phyloP scores from a whole-genome alignment of 2,329 filamentous ascomycete genomes.

The Aspergillus tamarii region DNA sequence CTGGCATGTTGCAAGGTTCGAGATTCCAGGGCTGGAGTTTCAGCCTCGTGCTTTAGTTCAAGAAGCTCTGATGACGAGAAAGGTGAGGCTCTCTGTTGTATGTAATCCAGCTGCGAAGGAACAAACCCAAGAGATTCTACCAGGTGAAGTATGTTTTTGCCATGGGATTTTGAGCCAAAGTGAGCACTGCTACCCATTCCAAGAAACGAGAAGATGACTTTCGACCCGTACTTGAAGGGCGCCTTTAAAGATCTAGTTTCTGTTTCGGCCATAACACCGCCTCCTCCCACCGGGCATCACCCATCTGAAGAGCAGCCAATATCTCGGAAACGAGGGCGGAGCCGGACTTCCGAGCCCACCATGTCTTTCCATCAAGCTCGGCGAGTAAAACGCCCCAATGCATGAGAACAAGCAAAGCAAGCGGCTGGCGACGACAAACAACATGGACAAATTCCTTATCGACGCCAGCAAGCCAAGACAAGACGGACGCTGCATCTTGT shows the following conservation, averaged over 20 bases:
- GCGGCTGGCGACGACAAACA: conserved; percentile 32
- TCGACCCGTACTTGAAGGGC: not conserved
- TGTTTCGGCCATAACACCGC: conserved; percentile 35
- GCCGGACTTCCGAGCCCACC: conserved; percentile 41
- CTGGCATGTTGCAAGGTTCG: no score
- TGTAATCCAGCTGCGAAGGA: no score
- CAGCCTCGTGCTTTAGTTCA: no score
- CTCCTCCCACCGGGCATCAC: conserved; percentile 29
- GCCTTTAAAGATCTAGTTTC: conserved; percentile 30
- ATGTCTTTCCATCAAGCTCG: conserved; percentile 34
- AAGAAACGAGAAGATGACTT: not conserved
- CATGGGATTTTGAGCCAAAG: not conserved
- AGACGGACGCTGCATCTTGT: conserved; percentile 33
- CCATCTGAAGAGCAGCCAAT: conserved; percentile 23
- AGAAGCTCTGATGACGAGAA: no score
- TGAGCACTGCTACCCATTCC: not conserved
- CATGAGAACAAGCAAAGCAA: conserved; percentile 38
- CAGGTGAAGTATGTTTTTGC: no score
- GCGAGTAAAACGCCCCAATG: conserved; percentile 41
- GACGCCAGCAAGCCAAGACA: conserved; percentile 38
- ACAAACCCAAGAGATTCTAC: no score
- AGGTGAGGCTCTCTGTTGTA: no score
- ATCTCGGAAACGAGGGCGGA: conserved; percentile 34
- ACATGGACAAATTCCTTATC: conserved; percentile 38
- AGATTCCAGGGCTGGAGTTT: no score